Conservation (phyloP, 202 grass and related monocot genomes). For the Cymbopogon flexuosus region DNA sequence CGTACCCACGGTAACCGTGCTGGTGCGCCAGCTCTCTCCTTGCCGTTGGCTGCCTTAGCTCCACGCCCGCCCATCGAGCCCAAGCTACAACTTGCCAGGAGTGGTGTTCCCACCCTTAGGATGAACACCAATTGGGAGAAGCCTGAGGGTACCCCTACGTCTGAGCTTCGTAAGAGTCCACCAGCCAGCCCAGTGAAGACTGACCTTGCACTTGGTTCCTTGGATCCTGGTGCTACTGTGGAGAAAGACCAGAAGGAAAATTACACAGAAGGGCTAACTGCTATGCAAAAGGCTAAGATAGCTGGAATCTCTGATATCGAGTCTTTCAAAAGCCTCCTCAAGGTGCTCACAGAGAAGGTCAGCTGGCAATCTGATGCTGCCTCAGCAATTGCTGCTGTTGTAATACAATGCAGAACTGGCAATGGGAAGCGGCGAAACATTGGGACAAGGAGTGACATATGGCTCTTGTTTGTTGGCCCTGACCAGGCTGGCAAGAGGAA, state of each 20-base stretch:
- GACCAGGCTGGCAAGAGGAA: constrained; percentile 90
- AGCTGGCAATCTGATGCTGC: constrained; percentile 85
- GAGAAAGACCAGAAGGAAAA: constrained; percentile 52
- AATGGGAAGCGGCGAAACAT: constrained; percentile 53
- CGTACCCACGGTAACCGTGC: constrained; percentile 37
- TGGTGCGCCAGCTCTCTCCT: constrained; percentile 32
- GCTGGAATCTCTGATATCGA: constrained; percentile 71
- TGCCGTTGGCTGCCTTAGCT: constrained; percentile 28
- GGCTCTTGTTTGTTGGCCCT: constrained; percentile 86
- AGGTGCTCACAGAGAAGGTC: constrained; percentile 76
- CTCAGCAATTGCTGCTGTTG: constrained; percentile 65
- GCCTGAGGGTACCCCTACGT: constrained; percentile 22
- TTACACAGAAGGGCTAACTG: constrained; percentile 38
- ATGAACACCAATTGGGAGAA: constrained; percentile 46
- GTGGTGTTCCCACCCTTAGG: constrained; percentile 51
- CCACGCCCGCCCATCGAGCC: constrained; percentile 29
- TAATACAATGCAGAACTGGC: constrained; percentile 65
- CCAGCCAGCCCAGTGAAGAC: constrained; percentile 79
- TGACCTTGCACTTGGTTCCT: constrained; percentile 63
- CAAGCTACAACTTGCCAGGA: constrained; percentile 33
- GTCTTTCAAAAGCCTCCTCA: constrained; percentile 83
- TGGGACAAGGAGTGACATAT: constrained; percentile 63
- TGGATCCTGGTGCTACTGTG: constrained; percentile 21
- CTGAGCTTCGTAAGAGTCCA: constrained; percentile 41
- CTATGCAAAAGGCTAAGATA: constrained; percentile 67